Base-by-base conservation (phyloP, 768 basidiomycete species). In the Russula vinacea region DNA sequence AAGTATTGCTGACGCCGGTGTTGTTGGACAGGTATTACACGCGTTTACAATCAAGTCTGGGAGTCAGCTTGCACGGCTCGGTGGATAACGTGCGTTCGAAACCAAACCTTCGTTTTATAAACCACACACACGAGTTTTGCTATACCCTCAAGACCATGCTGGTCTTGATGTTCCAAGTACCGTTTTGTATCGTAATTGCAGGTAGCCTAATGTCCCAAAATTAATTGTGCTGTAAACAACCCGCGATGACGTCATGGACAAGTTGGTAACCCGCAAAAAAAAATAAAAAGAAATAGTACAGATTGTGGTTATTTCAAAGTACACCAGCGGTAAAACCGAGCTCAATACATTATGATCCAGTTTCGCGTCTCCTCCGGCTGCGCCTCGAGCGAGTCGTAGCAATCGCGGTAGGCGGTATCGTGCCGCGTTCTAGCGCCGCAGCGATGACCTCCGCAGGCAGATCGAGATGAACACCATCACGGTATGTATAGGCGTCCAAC, bases 371-470 rank as follows among this genome's bases (percentile, higher is more conserved):
- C 49, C 83, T 77, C 66, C 79, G 80, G 62, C 85, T 79, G 63
- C 83, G 83, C 53, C 80, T 76, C 37, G 78, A 76, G 66, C 78
- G 77, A 68, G 82, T 82, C 8, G 53, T 49, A 29, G 84, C 84
- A 42, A 88, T 77, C 3, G 83, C 76, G 63, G 78, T 82, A 10
- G 80, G 69, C n/a, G 90, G 88, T 39, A 90, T 77, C 17, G 82
- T 74, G 50, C 79, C 80, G 9, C 88, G 88, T 75, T 94, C 94
- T 69, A 97, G 76, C 9, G 94, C 92, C 53, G 92, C 91, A 26
- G 91, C 83, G 69, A 97, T 94, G 62, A 96, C 83, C 69, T 97
- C 94, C 39, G 94, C 92, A 29, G 94, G 94, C 39, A 97, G 79
- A 75, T 97, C 92, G 54, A 95, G 87, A 57, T 91, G 90, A n/a